Conservation (phyloP, 768 basidiomycete species). For the Calocybe indica region DNA sequence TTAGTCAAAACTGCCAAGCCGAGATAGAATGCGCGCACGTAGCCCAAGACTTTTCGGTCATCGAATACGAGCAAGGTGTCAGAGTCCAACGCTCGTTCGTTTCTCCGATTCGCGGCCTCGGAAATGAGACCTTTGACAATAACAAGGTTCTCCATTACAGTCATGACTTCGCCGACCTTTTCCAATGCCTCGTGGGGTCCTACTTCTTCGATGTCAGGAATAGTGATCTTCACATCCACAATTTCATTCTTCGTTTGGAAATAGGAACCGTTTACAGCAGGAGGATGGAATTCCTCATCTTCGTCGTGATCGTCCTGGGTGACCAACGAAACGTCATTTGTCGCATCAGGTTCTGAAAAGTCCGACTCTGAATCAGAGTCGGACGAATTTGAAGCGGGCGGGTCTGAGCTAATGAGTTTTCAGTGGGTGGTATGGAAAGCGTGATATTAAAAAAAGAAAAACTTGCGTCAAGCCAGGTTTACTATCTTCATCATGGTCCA, state of each 20-base stretch:
- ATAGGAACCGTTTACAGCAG: conserved; percentile 33
- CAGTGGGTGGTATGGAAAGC: conserved; percentile 1
- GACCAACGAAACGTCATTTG: no score
- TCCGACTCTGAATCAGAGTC: conserved; percentile 31
- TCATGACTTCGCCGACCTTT: conserved; percentile 74
- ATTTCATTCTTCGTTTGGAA: conserved; percentile 71
- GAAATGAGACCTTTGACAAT: conserved; percentile 63
- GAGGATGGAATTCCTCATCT: conserved; percentile 44
- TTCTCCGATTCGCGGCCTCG: conserved; percentile 35
- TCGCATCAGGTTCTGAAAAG: conserved; percentile 11
- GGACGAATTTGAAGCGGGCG: conserved; percentile 4
- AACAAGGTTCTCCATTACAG: conserved; percentile 63
- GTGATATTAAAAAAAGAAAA: conserved; percentile 4
- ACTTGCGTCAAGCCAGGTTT: conserved; percentile 12
- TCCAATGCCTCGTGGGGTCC: conserved; percentile 62
- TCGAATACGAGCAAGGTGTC: conserved; percentile 89
- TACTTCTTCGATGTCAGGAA: conserved; percentile 63
- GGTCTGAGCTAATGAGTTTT: conserved; percentile 5
- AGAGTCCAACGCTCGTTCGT: conserved; percentile 70
- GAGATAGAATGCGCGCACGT: conserved; percentile 45
- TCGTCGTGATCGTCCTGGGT: conserved; percentile 39
- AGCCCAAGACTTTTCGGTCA: conserved; percentile 85
- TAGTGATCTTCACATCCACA: conserved; percentile 45
- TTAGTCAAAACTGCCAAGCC: conserved; percentile 7
- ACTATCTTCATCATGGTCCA: conserved; percentile 32